Base-by-base conservation (phyloP, 78 protist genomes). In the Cavenderia fasciculata region DNA sequence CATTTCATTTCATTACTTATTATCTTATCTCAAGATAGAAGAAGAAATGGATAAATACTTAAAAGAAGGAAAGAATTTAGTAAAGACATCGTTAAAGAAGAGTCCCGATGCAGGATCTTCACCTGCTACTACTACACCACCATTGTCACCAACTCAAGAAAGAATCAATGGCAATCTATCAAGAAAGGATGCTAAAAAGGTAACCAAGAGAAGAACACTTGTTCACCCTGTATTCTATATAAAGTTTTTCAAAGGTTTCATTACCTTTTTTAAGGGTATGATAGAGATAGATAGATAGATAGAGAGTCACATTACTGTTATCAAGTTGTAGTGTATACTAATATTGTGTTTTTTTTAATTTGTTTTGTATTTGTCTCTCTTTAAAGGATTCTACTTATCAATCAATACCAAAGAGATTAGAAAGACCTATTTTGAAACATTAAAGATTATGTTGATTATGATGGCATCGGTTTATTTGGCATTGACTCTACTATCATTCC, bases 1-100 rank as follows among this genome's bases (percentile, higher is more conserved):
- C n/a, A n/a, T n/a, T n/a, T n/a, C n/a, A n/a, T n/a, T n/a, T n/a
- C n/a, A n/a, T n/a, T n/a, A n/a, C n/a, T n/a, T n/a, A n/a, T n/a
- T n/a, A n/a, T n/a, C n/a, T n/a, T n/a, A n/a, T n/a, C n/a, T n/a
- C n/a, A n/a, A n/a, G n/a, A n/a, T n/a, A n/a, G n/a, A n/a, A n/a
- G n/a, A n/a, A 59, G 14, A 63, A 44, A 74, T 74, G 84, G 84
- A 74, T 25, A 74, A 74, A 25, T 74, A 74, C 25, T 38, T 74
- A 11, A 57, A 74, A 33, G 84, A 74, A 57, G 59, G 69, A 25
- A 57, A 25, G 4, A 41, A 23, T 19, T n/a, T 44, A n/a, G 6
- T 66, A 18, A 66, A 66, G 31, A 31, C 74, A 41, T 51, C 47
- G 41, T 71, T 1, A 71, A 71, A 74, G 52, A n/a, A 23, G 23